Evolutionary conservation across 768 basidiomycete genomes (phyloP).

Genomic region (Tricholoma hemisulphureum): DNA sequence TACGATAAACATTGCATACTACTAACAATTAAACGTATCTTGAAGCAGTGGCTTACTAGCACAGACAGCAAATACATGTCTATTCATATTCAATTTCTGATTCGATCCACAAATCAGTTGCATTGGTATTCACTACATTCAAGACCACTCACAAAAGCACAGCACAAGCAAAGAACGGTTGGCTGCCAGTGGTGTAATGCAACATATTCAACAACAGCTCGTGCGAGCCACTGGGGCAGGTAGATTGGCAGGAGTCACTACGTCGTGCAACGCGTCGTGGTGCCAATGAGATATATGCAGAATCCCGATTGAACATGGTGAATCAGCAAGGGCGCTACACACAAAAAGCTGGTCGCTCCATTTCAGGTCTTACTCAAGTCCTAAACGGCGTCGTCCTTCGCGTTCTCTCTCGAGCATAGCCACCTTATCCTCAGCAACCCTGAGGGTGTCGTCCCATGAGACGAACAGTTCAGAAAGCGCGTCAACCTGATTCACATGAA

Average conservation of each 20-base stretch:
- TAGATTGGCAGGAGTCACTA: neutral
- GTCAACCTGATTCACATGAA: constrained; percentile 55
- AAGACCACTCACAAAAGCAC: neutral
- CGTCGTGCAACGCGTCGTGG: neutral
- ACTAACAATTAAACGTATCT: no score
- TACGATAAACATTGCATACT: no score
- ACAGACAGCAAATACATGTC: neutral
- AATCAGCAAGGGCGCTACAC: neutral
- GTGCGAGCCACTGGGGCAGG: neutral
- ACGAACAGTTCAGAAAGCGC: constrained; percentile 82
- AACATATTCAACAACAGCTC: neutral
- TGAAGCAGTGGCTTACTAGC: no score
- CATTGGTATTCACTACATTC: neutral
- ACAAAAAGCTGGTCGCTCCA: neutral
- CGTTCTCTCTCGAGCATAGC: constrained; percentile 58
- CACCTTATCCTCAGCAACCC: constrained; percentile 62
- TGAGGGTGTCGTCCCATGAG: constrained; percentile 76
- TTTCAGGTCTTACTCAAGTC: constrained; percentile 41
- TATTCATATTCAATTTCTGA: neutral
- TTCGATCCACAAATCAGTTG: neutral
- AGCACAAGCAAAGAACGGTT: neutral
- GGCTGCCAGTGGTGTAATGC: neutral
- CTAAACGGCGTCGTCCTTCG: constrained; percentile 58
- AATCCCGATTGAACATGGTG: no score
- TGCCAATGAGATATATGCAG: neutral